Evolutionary conservation across 2,329 filamentous ascomycete genomes (phyloP), one percentile per base, ranked within the genome.

Genomic region (Epichloe festucae): DNA sequence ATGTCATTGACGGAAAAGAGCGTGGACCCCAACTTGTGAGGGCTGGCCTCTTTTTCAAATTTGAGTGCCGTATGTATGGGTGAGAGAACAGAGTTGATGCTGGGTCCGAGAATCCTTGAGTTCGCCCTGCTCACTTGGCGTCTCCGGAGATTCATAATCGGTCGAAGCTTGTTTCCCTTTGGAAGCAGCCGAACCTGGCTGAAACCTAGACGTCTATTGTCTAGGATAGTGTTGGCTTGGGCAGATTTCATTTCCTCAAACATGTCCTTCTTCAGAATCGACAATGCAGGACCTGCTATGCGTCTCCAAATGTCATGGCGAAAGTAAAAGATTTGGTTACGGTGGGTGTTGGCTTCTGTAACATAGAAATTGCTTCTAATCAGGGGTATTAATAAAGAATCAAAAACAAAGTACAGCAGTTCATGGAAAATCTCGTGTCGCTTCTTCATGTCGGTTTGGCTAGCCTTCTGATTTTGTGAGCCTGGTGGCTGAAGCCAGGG

Each of bases 301-400:
- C 76, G 76, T 48, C 79, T 81, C 93, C 93, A 98, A 10, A 93
- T 75, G 65, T 98, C 93, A 57, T 98, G 93, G 4, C 91, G 85
- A 63, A 96, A 97, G 68, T 89, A 98, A 66, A 95, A 95, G 1
- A 97, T 70, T 31, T 82, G 81, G 59, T 93, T 89, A 15, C 85
- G 82, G 62, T 95, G 81, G 1, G 75, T 73, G 56, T 81, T 89
- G 0, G 89, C 93, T 65, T 98, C 93, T 0, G 93, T 98, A 39
- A 96, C 87, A 62, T 97, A 91, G 61, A 98, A 98, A 61, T 93
- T 90, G 55, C 80, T 82, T 36, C 87, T 81, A 46, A 97, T 78
- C 7, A 98, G 74, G 10, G 93, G 91, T 59, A 97, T 86, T 52
- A 98, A 63, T 21, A 96, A 74, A 0, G 90, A 96, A 66, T 98